phyloP scores from a whole-genome alignment of 225 moss, liverwort and hornwort genomes.

The Bryum argenteum region DNA sequence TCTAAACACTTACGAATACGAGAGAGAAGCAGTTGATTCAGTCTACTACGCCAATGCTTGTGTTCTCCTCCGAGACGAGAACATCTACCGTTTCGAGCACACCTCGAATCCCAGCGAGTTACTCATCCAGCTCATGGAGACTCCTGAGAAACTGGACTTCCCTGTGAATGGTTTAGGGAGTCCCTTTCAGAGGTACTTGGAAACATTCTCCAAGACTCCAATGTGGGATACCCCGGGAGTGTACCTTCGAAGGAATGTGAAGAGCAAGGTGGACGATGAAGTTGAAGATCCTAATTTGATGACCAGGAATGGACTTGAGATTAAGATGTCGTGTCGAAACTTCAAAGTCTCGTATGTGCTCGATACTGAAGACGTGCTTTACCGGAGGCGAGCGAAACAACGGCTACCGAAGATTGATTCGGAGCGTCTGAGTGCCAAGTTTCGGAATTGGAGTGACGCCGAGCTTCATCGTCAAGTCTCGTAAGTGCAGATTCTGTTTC shows the following conservation, averaged over 20 bases:
- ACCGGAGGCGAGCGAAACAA: neutral
- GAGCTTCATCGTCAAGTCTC: no score
- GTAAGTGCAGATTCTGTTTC: no score
- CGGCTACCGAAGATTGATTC: no score
- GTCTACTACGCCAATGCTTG: slow-evolving; percentile 79
- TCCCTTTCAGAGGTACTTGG: slow-evolving; percentile 67
- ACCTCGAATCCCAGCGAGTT: slow-evolving; percentile 59
- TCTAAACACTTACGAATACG: slow-evolving; percentile 67
- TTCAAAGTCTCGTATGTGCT: slow-evolving; percentile 84
- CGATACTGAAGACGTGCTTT: slow-evolving; percentile 75
- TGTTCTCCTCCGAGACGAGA: slow-evolving; percentile 63
- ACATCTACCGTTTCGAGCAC: slow-evolving; percentile 75
- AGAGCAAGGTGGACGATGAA: slow-evolving; percentile 40
- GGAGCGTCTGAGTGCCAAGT: no score
- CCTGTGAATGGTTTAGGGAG: slow-evolving; percentile 57
- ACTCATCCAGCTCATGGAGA: slow-evolving; percentile 74
- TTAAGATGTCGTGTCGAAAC: slow-evolving; percentile 75
- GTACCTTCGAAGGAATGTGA: slow-evolving; percentile 47
- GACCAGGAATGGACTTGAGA: slow-evolving; percentile 80
- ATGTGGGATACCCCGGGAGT: slow-evolving; percentile 36
- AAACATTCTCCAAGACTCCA: slow-evolving; percentile 57
- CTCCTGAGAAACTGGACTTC: slow-evolving; percentile 68
- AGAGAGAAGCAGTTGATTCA: slow-evolving; percentile 63
- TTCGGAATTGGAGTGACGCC: no score
- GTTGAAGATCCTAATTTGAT: slow-evolving; percentile 39